Percentiles rank a stretch among this genome's conserved stretches.
These are phyloP conservation scores for Hibiscus syriacus DNA, from an alignment of 345 rosid genomes.

Conservation along the genomic window DNA sequence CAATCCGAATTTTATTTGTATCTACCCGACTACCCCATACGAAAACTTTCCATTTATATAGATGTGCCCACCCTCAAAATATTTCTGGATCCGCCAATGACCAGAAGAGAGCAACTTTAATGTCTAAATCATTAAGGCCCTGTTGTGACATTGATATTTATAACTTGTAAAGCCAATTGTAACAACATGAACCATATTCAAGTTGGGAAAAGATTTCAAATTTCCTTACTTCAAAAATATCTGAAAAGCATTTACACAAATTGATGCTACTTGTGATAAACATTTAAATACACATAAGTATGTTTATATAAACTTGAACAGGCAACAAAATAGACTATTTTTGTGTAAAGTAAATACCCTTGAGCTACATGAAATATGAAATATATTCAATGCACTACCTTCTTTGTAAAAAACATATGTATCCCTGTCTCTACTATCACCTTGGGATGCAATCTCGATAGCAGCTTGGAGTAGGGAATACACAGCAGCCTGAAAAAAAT, in stretches of 20 bases:
- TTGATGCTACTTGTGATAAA: not conserved
- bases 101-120: not conserved
- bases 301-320: not conserved
- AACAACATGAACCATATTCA: not conserved
- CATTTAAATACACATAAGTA: not conserved
- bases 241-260: not conserved
- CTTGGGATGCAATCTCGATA: too few relatives aligned
- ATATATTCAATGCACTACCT: conserved; percentile 40
- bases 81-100: too few relatives aligned
- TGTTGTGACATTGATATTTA: not conserved
- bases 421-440: too few relatives aligned
- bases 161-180: not conserved
- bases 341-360: not conserved
- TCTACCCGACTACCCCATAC: too few relatives aligned
- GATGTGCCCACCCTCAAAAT: too few relatives aligned
- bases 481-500: too few relatives aligned
- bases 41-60: too few relatives aligned
- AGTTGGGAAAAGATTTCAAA: not conserved
- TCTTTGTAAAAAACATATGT: conserved; percentile 55
- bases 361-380: not conserved
- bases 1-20: too few relatives aligned
- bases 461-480: too few relatives aligned
- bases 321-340: not conserved
- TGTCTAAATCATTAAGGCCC: not conserved
- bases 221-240: not conserved